Evolutionary conservation across 805 yeast genomes (phyloP).

Genomic region (Candida jianshihensis): DNA sequence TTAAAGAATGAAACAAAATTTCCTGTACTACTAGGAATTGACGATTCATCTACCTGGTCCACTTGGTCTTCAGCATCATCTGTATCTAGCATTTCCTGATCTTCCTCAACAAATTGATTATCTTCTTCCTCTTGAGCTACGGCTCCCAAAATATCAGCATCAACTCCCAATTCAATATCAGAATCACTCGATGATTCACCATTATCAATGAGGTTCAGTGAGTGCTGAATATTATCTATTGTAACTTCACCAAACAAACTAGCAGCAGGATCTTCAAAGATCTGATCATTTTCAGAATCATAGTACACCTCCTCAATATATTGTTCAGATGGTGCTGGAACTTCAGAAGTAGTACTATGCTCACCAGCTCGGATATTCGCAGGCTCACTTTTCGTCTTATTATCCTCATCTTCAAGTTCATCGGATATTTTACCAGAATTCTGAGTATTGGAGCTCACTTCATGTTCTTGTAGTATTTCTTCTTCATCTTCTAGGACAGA

Average conservation of each 20-base stretch:
- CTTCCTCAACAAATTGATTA: not conserved
- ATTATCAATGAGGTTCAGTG: conserved; percentile 1
- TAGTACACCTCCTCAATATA: conserved; percentile 13
- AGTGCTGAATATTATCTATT: conserved; percentile 5
- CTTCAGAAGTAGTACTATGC: no score
- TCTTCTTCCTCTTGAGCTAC: not conserved
- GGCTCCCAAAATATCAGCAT: no score
- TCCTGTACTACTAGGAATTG: no score
- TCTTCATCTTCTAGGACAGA: no score
- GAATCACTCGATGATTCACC: no score
- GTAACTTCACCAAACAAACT: conserved; percentile 20
- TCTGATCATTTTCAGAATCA: conserved; percentile 20
- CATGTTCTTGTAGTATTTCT: no score
- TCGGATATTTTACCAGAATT: no score
- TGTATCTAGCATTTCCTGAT: not conserved
- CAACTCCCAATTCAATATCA: no score
- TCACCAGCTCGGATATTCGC: no score
- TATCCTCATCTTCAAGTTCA: not conserved
- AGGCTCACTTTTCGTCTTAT: no score
- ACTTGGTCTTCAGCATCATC: not conserved
- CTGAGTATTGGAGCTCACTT: no score
- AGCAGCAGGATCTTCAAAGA: conserved; percentile 17
- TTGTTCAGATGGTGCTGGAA: no score
- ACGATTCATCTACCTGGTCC: not conserved
- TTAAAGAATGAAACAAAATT: not conserved